Evolutionary conservation across 1,284 basidiomycete species (phyloP).

Genomic region (Apiotrichum montevideense): DNA sequence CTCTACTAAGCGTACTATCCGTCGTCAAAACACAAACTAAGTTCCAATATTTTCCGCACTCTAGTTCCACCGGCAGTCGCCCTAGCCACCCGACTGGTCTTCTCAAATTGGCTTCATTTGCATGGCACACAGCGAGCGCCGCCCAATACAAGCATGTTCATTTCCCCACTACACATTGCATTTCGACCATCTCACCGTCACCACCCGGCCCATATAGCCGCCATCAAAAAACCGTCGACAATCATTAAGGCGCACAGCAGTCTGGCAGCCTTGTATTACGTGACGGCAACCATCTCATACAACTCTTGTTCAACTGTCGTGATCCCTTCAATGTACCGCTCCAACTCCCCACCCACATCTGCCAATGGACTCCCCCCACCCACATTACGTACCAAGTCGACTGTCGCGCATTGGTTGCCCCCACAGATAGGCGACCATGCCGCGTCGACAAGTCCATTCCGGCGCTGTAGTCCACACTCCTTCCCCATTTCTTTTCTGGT

Average conservation of each 20-base stretch:
- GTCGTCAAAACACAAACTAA: slow-evolving; percentile 34
- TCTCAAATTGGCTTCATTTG: not conserved
- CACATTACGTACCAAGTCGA: not conserved
- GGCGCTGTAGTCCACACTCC: not conserved
- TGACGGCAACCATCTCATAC: not conserved
- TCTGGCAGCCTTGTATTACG: not conserved
- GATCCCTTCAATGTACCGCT: slow-evolving; percentile 1
- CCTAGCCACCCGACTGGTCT: not conserved
- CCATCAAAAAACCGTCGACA: not conserved
- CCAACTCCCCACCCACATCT: not conserved
- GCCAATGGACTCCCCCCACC: not conserved
- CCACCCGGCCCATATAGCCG: not conserved
- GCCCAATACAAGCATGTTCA: slow-evolving; percentile 8
- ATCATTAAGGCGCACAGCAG: not conserved
- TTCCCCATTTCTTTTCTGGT: slow-evolving; percentile 1
- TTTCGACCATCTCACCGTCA: not conserved
- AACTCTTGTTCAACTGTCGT: not conserved
- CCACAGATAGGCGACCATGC: not conserved
- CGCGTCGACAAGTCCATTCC: not conserved
- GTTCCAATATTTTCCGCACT: not conserved
- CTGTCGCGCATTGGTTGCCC: not conserved
- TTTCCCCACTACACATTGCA: slow-evolving; percentile 5
- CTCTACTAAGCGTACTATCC: slow-evolving; percentile 5
- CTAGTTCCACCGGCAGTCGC: not conserved
- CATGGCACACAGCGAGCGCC: not conserved